These are phyloP conservation scores for Lizonia empirigonia DNA, from an alignment of 2,329 filamentous ascomycete genomes.

Conservation along the genomic window DNA sequence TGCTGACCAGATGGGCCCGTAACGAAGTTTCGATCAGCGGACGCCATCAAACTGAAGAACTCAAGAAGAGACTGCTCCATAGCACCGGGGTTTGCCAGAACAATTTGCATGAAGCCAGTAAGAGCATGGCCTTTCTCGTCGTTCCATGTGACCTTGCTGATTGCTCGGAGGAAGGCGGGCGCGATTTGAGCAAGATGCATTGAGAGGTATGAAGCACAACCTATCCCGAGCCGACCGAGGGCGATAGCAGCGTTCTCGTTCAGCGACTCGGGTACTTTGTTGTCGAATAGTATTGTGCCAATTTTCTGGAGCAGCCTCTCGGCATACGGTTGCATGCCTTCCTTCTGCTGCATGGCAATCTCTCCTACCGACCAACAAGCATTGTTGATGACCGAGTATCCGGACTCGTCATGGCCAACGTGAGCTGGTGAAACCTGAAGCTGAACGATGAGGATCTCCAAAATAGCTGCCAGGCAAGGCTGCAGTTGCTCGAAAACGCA, in stretches of 20 bases:
- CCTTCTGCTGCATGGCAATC: slow-evolving; percentile 78
- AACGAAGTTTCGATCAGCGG: slow-evolving; percentile 63
- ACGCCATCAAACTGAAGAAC: slow-evolving; percentile 84
- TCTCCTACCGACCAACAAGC: slow-evolving; percentile 97
- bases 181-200: slow-evolving; percentile 81
- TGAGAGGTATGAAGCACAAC: slow-evolving; percentile 76
- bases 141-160: slow-evolving; percentile 83
- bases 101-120: slow-evolving; percentile 83
- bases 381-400: slow-evolving; percentile 95
- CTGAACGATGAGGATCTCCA: slow-evolving; percentile 84
- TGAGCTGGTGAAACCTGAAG: slow-evolving; percentile 73
- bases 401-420: slow-evolving; percentile 80
- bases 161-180: slow-evolving; percentile 77
- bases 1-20: slow-evolving; percentile 64
- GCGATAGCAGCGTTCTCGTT: slow-evolving; percentile 95
- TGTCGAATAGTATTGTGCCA: slow-evolving; percentile 81
- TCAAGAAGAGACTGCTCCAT: slow-evolving; percentile 85
- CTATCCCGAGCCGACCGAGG: slow-evolving; percentile 82
- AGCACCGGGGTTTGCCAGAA: slow-evolving; percentile 84
- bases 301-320: slow-evolving; percentile 78
- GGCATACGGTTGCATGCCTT: slow-evolving; percentile 75
- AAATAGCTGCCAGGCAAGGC: slow-evolving; percentile 71
- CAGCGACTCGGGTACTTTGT: slow-evolving; percentile 82
- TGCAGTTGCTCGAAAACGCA: slow-evolving; percentile 85
- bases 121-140: slow-evolving; percentile 96